Evolutionary conservation across 2,329 filamentous ascomycete species (phyloP), one percentile per base, ranked within the genome.

Genomic region (Ophiocordyceps camponoti-leonardi): DNA sequence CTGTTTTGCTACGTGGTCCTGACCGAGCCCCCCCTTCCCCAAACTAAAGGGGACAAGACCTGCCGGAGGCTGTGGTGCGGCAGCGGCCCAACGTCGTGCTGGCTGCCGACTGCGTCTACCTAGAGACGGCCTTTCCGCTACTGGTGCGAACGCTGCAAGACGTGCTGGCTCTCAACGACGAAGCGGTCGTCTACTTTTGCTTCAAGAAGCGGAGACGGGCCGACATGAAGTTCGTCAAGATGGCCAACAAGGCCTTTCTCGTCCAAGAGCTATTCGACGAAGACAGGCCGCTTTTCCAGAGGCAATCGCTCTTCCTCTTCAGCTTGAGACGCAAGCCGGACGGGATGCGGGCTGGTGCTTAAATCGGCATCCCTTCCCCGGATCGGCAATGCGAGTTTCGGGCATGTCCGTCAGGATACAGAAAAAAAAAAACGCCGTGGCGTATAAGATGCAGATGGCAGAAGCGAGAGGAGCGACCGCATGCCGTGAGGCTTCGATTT

Each of bases 71-170:
- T 41, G 66, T 81, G 41, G 53, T 69, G 45, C 63, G 69, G 46
- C 68, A 70, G 53, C 74, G 75, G 50, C 86, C 87, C 18, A 79
- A 88, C 55, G 70, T 94, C 46, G 79, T 98, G 46, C 73, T 96
- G n/a, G 92, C 92, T 4, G 90, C 88, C 39, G 92, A 96, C 62
- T 96, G 90, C 64, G 87, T 94, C 43, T 98, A 96, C 67, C 94
- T 94, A 61, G 92, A 96, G 63, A 87, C 90, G 3, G 86, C 92
- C 1, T 96, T 96, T 58, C 88, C 90, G 28, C 69, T 95, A 31
- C 72, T 98, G 42, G 73, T 92, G 57, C 67, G 78, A 50, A 96
- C 90, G 6, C 66, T 96, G 51, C 68, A 75, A 48, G 78, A 84
- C 50, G 69, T 95, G 43, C 69, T 94, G 51, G 73, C 75, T 16